These are phyloP conservation scores for Boletellus ananiceps DNA, from an alignment of 768 basidiomycete genomes.

Conservation along the genomic window DNA sequence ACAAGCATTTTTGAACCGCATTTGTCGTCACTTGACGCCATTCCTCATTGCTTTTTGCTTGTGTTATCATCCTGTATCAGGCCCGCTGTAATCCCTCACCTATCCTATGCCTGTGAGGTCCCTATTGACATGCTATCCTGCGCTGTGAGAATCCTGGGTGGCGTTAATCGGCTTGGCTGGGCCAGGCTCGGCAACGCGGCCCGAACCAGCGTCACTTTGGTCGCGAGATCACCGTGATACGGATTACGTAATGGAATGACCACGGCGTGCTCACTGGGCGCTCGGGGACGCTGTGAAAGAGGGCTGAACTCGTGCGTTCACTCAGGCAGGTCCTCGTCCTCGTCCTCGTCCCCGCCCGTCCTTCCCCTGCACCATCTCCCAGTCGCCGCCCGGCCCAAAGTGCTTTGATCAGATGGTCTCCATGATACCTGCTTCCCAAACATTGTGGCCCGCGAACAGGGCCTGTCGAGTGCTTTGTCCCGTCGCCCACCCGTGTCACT, in stretches of 20 bases:
- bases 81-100: constrained; percentile 20
- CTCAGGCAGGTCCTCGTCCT: not conserved
- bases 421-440: not conserved
- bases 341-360: not conserved
- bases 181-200: not conserved
- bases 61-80: constrained; percentile 22
- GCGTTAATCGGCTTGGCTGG: constrained; percentile 6
- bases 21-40: constrained; percentile 5
- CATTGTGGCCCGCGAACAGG: constrained; percentile 1
- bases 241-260: constrained; percentile 12
- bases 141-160: constrained; percentile 21
- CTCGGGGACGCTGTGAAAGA: not conserved
- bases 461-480: constrained; percentile 13
- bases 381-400: not conserved
- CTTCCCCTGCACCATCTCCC: not conserved
- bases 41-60: constrained; percentile 11
- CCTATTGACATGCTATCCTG: constrained; percentile 12
- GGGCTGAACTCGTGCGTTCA: constrained; percentile 1
- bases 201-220: too few relatives aligned
- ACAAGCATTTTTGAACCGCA: constrained; percentile 12
- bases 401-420: constrained; percentile 9
- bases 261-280: not conserved
- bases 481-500: not conserved
- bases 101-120: constrained; percentile 16
- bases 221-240: too few relatives aligned